Conservation (phyloP, 768 basidiomycete species). For the Tylopilus vinaceipallidus region DNA sequence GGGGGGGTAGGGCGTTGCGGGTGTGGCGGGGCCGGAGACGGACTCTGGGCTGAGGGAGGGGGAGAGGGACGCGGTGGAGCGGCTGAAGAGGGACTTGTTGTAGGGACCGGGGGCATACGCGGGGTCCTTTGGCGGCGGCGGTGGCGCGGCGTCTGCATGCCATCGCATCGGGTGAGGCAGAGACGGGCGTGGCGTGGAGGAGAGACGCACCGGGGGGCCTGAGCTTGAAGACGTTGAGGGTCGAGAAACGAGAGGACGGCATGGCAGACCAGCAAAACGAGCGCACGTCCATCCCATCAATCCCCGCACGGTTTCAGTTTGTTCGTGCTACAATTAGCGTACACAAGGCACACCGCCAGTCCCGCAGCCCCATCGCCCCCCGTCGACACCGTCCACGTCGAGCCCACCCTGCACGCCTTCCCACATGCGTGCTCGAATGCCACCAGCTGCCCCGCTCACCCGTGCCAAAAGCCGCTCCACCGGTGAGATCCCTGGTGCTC, state of each 20-base stretch:
- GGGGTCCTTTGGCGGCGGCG: conserved; percentile 69
- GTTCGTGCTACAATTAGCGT: no score
- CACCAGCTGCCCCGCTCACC: no score
- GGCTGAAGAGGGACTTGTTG: conserved; percentile 37
- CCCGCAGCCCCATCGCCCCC: no score
- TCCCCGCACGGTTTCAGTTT: no score
- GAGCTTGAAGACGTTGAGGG: conserved; percentile 44
- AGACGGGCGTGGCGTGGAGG: no score
- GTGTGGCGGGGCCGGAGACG: conserved; percentile 18
- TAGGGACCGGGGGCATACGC: conserved; percentile 20
- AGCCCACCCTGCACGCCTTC: no score
- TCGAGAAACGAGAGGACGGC: conserved; percentile 39
- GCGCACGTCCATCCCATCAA: no score
- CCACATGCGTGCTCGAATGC: no score
- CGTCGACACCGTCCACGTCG: no score
- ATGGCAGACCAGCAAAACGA: background rate
- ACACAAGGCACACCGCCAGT: no score
- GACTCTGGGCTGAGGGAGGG: conserved; percentile 34
- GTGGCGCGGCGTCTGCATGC: conserved; percentile 30
- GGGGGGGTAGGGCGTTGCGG: conserved; percentile 14
- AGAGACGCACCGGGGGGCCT: conserved; percentile 9
- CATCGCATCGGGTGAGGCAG: no score
- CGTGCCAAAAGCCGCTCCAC: conserved; percentile 26
- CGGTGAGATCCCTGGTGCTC: conserved; percentile 9
- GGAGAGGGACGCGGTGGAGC: conserved; percentile 47